phyloP scores from a whole-genome alignment of 208 protist species.

The Leishmania braziliensis region DNA sequence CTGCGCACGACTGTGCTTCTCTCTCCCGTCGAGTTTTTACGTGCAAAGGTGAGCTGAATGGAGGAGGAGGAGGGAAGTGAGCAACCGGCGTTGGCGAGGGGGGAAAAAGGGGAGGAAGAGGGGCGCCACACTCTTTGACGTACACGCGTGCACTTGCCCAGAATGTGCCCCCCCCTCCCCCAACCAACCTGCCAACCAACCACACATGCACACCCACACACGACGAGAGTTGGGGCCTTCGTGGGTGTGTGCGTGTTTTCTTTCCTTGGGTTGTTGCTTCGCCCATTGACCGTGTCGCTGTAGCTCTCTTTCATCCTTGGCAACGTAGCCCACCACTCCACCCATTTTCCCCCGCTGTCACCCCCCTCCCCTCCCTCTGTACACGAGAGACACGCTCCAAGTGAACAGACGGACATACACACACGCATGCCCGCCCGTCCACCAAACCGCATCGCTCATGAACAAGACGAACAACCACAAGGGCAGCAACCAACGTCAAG shows the following conservation, averaged over 20 bases:
- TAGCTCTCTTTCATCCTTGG: too few relatives aligned
- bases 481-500: constrained; percentile 5
- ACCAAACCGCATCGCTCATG: not conserved
- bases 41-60: not conserved
- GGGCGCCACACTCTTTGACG: not conserved
- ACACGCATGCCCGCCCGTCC: not conserved
- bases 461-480: constrained; percentile 8
- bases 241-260: too few relatives aligned
- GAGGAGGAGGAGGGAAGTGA: not conserved
- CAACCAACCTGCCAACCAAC: too few relatives aligned
- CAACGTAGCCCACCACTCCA: too few relatives aligned
- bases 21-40: not conserved
- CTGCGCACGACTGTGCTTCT: not conserved
- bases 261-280: too few relatives aligned
- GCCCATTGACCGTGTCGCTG: too few relatives aligned
- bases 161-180: not conserved
- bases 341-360: too few relatives aligned
- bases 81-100: not conserved
- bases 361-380: too few relatives aligned
- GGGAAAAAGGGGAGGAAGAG: too few relatives aligned
- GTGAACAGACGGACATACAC: not conserved
- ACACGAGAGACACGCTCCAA: too few relatives aligned
- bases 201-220: too few relatives aligned
- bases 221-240: too few relatives aligned
- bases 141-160: not conserved